phyloP scores from a whole-genome alignment of 225 moss, liverwort and hornwort genomes.

The Polytrichum commune region DNA sequence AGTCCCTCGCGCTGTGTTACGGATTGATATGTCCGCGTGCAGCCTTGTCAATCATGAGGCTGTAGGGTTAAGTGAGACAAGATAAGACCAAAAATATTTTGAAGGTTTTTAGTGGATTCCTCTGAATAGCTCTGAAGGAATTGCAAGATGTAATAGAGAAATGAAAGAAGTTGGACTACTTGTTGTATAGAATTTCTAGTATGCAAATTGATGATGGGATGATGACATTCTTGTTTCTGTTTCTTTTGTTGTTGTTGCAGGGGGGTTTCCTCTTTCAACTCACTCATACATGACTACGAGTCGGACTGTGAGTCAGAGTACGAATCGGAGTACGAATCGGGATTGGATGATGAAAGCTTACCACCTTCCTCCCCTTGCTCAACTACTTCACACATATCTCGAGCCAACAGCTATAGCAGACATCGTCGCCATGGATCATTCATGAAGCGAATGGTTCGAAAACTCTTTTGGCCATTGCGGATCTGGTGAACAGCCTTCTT shows the following conservation, averaged over 20 bases:
- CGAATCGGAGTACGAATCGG: conserved; percentile 66
- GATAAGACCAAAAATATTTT: background rate
- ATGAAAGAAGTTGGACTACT: too few species aligned
- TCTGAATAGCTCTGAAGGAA: background rate
- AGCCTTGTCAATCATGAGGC: too few species aligned
- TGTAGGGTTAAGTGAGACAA: too few species aligned
- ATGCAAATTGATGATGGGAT: background rate
- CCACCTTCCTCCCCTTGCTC: conserved; percentile 73
- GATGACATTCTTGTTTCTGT: background rate
- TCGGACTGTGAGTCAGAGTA: conserved; percentile 53
- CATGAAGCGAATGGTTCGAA: conserved; percentile 44
- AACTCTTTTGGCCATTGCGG: conserved; percentile 62
- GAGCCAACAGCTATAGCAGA: conserved; percentile 49
- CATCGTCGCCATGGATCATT: conserved; percentile 40
- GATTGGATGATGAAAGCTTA: conserved; percentile 61
- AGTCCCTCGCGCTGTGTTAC: too few species aligned
- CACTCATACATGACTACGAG: conserved; percentile 71
- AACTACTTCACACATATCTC: conserved; percentile 55
- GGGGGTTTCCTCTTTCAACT: conserved; percentile 93
- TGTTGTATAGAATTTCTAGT: too few species aligned
- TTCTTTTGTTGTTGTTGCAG: conserved; percentile 29
- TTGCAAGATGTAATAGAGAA: background rate
- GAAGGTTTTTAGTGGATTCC: background rate
- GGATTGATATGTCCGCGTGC: too few species aligned
- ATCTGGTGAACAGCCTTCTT: conserved; percentile 21